Evolutionary conservation across 2,329 filamentous ascomycete genomes (phyloP).

Genomic region (Paecilomyces sp.): DNA sequence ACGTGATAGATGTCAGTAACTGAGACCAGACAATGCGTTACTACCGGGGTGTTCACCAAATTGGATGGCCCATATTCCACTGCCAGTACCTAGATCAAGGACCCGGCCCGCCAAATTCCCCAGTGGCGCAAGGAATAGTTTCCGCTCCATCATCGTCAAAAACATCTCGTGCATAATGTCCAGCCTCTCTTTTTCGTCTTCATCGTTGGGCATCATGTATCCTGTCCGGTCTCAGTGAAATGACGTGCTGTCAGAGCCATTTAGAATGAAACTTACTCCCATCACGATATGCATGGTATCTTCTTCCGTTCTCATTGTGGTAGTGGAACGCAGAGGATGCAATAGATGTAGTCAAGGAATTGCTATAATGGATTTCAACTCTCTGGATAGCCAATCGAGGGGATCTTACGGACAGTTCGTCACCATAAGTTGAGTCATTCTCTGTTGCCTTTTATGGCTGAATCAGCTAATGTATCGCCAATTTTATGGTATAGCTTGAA

Average conservation of each 20-base stretch:
- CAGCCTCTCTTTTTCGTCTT: background rate
- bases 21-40: too few species aligned
- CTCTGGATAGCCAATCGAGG: background rate
- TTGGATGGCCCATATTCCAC: background rate
- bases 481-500: too few species aligned
- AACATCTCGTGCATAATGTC: background rate
- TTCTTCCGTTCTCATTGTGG: background rate
- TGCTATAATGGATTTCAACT: background rate
- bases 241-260: too few species aligned
- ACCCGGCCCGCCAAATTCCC: background rate
- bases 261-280: background rate
- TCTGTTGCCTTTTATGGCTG: too few species aligned
- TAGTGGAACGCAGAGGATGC: background rate
- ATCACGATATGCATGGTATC: background rate
- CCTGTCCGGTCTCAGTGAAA: too few species aligned
- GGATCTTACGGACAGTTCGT: background rate
- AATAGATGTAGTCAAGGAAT: background rate
- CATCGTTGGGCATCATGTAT: background rate
- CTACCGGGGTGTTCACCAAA: too few species aligned
- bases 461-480: too few species aligned
- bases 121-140: background rate
- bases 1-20: background rate
- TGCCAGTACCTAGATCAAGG: background rate
- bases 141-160: background rate
- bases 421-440: too few species aligned